Evolutionary conservation across 108 stramenopile genomes (phyloP), one percentile per base, ranked within the genome.

Genomic region (Phaeodactylum tricornutum): DNA sequence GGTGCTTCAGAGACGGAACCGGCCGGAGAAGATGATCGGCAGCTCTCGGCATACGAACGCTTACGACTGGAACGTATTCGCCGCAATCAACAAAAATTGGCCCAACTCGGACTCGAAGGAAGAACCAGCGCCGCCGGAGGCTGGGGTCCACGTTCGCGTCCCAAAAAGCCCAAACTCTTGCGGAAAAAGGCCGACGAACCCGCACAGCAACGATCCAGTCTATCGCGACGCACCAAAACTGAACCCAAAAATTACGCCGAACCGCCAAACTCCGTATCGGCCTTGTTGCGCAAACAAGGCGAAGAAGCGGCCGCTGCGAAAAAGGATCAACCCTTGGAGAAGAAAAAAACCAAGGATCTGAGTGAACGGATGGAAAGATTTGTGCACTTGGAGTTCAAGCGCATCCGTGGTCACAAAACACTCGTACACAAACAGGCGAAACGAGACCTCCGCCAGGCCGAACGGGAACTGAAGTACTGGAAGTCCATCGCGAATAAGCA

Each of bases 41-140:
- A 50, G 39, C 41, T 79, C 11, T 85, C 84, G 21, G 62, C 62
- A 15, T 85, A 86, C 42, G 84, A 86, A 57, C 64, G 52, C 48
- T 60, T 76, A 34, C 81, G 86, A 38, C 31, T 69, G 14, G 86
- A 73, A 22, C 54, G 75, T 34, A 87, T 87, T 43, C 51, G 67
- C 48, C 65, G 86, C 16, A 87, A 87, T 49, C 58, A 80, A 41
- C 62, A 71, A 46, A 59, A 72, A 22, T 57, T 87, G 8, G 63
- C 62, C 16, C 29, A 47, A 37, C 62, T 87, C 28, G 86, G 86
- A 12, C 50, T 87, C 22, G 72, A 50, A 21, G 15, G 57, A n/a
- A n/a, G n/a, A n/a, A 29, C 17, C 20, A 49, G 19, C 12, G 12
- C 50, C 7, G 7, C 38, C 17, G n/a, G 14, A 43, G 42, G 17